Evolutionary conservation across 495 filamentous ascomycete genomes (phyloP).

Genomic region (Halenospora varia): DNA sequence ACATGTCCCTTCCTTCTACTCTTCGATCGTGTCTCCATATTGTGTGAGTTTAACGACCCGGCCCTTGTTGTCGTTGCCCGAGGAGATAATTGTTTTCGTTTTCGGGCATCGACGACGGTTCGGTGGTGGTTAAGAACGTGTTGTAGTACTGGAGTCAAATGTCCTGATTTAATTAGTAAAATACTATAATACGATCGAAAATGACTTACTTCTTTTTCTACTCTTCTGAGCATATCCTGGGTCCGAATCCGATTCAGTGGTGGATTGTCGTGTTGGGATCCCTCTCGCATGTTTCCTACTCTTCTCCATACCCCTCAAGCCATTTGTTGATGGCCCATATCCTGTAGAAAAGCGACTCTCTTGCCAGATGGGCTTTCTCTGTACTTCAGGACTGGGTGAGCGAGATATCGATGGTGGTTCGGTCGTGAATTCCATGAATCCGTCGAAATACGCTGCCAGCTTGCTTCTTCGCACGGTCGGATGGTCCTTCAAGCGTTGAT

Average conservation of each 20-base stretch:
- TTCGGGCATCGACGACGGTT: neutral
- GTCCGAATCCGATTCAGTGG: neutral
- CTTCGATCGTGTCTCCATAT: slow-evolving; percentile 3
- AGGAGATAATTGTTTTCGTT: neutral
- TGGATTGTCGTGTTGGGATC: neutral
- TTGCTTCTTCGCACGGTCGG: neutral
- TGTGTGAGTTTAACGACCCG: neutral
- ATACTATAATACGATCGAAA: neutral
- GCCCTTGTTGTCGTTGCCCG: neutral
- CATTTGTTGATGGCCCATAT: neutral
- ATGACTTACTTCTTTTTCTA: neutral
- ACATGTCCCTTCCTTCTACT: neutral
- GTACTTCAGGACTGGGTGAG: neutral
- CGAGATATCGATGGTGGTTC: slow-evolving; percentile 3
- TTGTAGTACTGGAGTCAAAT: neutral
- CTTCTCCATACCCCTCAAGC: too few species aligned
- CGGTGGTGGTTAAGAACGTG: neutral
- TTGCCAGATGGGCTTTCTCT: neutral
- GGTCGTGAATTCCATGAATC: neutral
- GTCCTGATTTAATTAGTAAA: neutral
- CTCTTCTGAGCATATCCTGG: neutral
- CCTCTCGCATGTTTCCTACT: neutral
- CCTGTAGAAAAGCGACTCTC: neutral
- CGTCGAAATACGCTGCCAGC: neutral
- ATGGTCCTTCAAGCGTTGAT: neutral